A percentile compares a stretch with the other conserved stretches of the same genome.
Evolutionary conservation across 805 yeast genomes (phyloP).

Genomic region (Candida nitratophila): DNA sequence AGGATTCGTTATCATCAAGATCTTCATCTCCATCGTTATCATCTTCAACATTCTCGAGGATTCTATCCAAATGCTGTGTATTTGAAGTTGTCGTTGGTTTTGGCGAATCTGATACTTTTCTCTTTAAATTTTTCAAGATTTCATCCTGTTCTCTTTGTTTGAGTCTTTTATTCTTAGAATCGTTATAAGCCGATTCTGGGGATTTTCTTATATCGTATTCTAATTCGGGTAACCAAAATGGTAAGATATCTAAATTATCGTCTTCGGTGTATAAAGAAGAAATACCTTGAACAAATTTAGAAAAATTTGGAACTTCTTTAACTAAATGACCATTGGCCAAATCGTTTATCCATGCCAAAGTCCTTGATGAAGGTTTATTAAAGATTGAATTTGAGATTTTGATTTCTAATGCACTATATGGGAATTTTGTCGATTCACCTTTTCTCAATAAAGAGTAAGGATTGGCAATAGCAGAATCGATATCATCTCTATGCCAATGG

Average conservation of each 20-base stretch:
- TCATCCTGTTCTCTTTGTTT: conserved; percentile 37
- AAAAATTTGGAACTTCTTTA: conserved; percentile 89
- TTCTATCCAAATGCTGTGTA: conserved; percentile 24
- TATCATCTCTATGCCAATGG: conserved; percentile 88
- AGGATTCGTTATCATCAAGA: conserved; percentile 52
- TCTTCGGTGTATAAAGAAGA: conserved; percentile 84
- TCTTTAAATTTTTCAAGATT: conserved; percentile 30
- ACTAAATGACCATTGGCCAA: conserved; percentile 77
- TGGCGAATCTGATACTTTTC: conserved; percentile 34
- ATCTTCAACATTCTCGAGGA: conserved; percentile 24
- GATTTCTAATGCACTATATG: conserved; percentile 84
- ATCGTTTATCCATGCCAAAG: conserved; percentile 74
- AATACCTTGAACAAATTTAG: conserved; percentile 89
- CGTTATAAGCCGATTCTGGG: conserved; percentile 73
- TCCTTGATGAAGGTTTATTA: conserved; percentile 42
- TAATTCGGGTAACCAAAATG: conserved; percentile 92
- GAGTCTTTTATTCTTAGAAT: conserved; percentile 47
- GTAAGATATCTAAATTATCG: conserved; percentile 82
- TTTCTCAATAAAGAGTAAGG: conserved; percentile 71
- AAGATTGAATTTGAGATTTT: conserved; percentile 40
- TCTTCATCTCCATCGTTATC: conserved; percentile 34
- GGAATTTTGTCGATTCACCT: conserved; percentile 81
- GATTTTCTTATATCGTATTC: conserved; percentile 71
- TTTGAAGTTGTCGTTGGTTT: conserved; percentile 18
- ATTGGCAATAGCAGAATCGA: conserved; percentile 67